A percentile compares a stretch with the other conserved stretches of the same genome.
These are phyloP conservation scores for Uronychia setigera DNA, from an alignment of 73 alveolate genomes.

Conservation along the genomic window DNA sequence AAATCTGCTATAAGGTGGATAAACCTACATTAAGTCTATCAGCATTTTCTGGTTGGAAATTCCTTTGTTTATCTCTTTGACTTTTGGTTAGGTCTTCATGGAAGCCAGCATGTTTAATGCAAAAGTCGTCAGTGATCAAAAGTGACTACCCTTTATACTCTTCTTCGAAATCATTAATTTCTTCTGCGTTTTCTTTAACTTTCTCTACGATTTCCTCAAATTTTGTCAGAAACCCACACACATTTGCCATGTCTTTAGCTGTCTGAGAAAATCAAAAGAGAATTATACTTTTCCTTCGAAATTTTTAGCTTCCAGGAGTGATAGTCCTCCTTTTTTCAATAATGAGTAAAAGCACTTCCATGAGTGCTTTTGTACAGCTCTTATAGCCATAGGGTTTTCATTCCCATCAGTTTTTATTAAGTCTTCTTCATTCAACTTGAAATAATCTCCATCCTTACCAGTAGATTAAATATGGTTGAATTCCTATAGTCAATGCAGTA, in stretches of 20 bases:
- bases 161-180: background rate
- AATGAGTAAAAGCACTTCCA: constrained; percentile 48
- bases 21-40: constrained; percentile 57
- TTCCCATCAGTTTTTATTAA: too few relatives aligned
- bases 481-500: background rate
- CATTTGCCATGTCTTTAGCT: constrained; percentile 30
- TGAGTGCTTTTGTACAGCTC: constrained; percentile 15
- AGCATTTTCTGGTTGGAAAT: constrained; percentile 59
- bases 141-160: background rate
- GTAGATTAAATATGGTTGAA: background rate
- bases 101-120: constrained; percentile 59
- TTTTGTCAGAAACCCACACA: constrained; percentile 23
- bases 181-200: background rate
- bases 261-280: background rate
- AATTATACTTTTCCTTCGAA: constrained; percentile 2
- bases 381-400: too few relatives aligned
- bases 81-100: background rate
- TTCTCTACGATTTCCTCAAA: constrained; percentile 12
- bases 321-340: constrained; percentile 12
- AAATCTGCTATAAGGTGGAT: background rate
- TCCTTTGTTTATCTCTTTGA: constrained; percentile 35
- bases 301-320: constrained; percentile 6
- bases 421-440: too few relatives aligned
- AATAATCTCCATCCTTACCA: too few relatives aligned
- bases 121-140: constrained; percentile 33